These are phyloP conservation scores for Daldinia grandis DNA, from an alignment of 495 filamentous ascomycete genomes.

Conservation along the genomic window DNA sequence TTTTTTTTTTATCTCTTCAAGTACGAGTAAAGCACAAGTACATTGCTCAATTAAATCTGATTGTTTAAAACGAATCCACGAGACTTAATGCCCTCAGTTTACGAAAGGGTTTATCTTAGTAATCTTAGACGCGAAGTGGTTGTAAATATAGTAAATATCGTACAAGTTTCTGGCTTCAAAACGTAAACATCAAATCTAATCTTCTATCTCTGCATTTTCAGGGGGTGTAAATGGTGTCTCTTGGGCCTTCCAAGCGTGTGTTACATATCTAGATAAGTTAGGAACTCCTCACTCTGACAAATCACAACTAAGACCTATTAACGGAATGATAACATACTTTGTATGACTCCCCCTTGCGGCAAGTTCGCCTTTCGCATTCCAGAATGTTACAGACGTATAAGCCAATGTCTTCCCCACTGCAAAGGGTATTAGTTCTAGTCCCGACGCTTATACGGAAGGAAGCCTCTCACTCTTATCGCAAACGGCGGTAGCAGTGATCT, in stretches of 20 bases:
- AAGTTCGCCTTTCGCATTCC: constrained; percentile 76
- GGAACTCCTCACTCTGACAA: not conserved
- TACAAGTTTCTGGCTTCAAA: no score
- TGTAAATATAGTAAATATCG: no score
- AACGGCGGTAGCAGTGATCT: constrained; percentile 68
- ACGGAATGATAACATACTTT: constrained; percentile 69
- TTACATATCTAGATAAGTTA: constrained; percentile 36
- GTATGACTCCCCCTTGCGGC: constrained; percentile 94
- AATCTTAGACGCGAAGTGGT: no score
- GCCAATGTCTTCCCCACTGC: constrained; percentile 92
- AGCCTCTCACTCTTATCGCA: constrained; percentile 83
- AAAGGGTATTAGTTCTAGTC: not conserved
- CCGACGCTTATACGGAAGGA: not conserved
- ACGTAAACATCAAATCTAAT: not conserved
- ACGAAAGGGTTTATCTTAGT: no score
- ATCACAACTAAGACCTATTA: not conserved
- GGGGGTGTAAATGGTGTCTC: constrained; percentile 29
- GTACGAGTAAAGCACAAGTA: no score
- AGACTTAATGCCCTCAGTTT: no score
- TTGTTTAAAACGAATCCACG: no score
- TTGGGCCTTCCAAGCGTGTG: constrained; percentile 35
- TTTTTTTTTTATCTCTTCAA: no score
- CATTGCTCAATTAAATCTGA: no score
- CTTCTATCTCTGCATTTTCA: constrained; percentile 22
- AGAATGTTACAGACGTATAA: constrained; percentile 84